Evolutionary conservation across 176 grass and related monocot species (phyloP).

Genomic region (Chrysopogon serrulatus): DNA sequence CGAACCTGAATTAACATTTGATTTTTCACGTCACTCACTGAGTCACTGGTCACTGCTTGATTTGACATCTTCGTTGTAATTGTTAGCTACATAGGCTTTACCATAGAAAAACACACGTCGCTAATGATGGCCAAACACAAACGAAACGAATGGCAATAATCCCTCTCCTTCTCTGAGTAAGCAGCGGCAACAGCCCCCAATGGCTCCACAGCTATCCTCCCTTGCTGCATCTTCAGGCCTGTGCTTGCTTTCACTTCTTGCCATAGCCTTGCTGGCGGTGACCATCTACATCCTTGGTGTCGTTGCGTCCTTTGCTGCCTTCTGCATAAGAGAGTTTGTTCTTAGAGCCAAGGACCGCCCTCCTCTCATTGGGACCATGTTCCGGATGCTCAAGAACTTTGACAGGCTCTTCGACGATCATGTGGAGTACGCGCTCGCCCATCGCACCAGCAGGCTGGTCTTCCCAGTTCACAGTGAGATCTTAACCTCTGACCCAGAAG

Average conservation of each 20-base stretch:
- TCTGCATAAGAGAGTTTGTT: constrained; percentile 15
- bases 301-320: constrained; percentile 17
- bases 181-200: neutral
- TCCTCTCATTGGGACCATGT: constrained; percentile 26
- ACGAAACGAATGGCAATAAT: too few species aligned
- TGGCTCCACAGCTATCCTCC: constrained; percentile 9
- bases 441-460: constrained; percentile 39
- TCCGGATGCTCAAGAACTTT: constrained; percentile 34
- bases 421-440: neutral
- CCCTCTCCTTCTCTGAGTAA: too few species aligned
- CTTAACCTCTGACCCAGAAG: constrained; percentile 31
- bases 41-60: too few species aligned
- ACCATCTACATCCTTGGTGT: constrained; percentile 30
- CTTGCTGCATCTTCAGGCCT: neutral
- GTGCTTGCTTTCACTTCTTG: constrained; percentile 15
- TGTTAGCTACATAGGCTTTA: too few species aligned
- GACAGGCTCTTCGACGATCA: constrained; percentile 34
- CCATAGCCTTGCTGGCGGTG: neutral
- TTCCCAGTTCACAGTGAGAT: constrained; percentile 17
- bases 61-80: too few species aligned
- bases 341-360: constrained; percentile 16
- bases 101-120: too few species aligned
- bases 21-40: too few species aligned
- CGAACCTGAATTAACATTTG: too few species aligned
- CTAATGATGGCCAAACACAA: too few species aligned